These are phyloP conservation scores for Backusella parvicylindrica DNA, from an alignment of 192 early-diverging fungal species.

Conservation along the genomic window DNA sequence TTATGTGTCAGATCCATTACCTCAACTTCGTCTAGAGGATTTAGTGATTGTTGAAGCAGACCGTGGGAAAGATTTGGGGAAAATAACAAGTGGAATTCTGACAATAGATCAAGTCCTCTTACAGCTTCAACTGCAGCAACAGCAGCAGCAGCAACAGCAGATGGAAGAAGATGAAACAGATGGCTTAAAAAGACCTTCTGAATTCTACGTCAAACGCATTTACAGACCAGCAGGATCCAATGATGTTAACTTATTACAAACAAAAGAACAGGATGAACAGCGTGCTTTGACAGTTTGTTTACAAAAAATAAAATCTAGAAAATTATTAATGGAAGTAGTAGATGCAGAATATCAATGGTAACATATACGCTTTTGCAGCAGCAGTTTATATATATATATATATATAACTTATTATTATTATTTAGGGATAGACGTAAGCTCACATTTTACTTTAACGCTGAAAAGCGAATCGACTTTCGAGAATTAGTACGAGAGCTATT, in stretches of 20 bases:
- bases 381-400: background rate
- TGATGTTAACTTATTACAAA: constrained; percentile 75
- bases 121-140: constrained; percentile 20
- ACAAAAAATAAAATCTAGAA: constrained; percentile 81
- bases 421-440: constrained; percentile 92
- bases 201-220: constrained; percentile 76
- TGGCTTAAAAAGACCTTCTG: background rate
- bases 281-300: constrained; percentile 86
- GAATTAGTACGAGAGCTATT: constrained; percentile 95
- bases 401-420: background rate
- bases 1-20: constrained; percentile 59
- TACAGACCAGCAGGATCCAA: constrained; percentile 72
- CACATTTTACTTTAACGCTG: constrained; percentile 95
- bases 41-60: constrained; percentile 89
- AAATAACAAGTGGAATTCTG: constrained; percentile 70
- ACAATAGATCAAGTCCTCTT: constrained; percentile 47
- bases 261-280: constrained; percentile 84
- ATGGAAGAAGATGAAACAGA: constrained; percentile 31
- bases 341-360: constrained; percentile 95
- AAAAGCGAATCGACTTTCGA: constrained; percentile 92
- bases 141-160: constrained; percentile 25
- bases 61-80: constrained; percentile 85
- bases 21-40: constrained; percentile 52
- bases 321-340: constrained; percentile 90
- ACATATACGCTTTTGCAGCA: background rate